A percentile compares a stretch with the other conserved stretches of the same genome.
These are phyloP conservation scores for Lactifluus subvellereus DNA, from an alignment of 768 basidiomycete species.

Conservation along the genomic window DNA sequence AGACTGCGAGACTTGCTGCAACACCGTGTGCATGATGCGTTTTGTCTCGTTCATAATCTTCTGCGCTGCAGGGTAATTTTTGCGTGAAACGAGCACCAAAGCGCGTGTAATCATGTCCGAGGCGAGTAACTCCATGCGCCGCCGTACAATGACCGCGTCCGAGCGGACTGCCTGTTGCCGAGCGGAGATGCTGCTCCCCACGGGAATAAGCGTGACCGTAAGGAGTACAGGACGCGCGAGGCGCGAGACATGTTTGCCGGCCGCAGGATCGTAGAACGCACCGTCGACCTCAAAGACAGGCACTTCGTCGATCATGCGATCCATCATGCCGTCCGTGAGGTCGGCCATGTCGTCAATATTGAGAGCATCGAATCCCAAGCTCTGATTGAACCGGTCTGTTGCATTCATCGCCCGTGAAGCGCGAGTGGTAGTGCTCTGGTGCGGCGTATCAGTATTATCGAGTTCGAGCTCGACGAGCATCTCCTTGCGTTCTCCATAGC, in stretches of 20 bases:
- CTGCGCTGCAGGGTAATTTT: slow-evolving; percentile 87
- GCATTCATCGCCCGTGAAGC: slow-evolving; percentile 50
- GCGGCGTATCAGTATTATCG: slow-evolving; percentile 56
- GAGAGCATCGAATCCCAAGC: slow-evolving; percentile 74
- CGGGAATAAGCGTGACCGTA: slow-evolving; percentile 83
- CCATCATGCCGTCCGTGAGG: slow-evolving; percentile 89
- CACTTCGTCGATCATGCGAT: slow-evolving; percentile 94
- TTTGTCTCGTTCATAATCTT: slow-evolving; percentile 89
- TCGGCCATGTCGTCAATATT: slow-evolving; percentile 66
- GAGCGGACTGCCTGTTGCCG: slow-evolving; percentile 39
- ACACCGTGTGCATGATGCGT: slow-evolving; percentile 85
- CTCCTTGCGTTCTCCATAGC: slow-evolving; percentile 96
- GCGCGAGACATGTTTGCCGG: slow-evolving; percentile 75
- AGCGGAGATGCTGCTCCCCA: slow-evolving; percentile 29
- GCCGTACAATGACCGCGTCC: slow-evolving; percentile 84
- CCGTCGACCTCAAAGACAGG: slow-evolving; percentile 96
- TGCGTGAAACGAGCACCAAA: slow-evolving; percentile 83
- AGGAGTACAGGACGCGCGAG: slow-evolving; percentile 92
- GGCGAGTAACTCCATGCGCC: slow-evolving; percentile 93
- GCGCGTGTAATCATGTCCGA: slow-evolving; percentile 97
- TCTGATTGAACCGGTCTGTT: slow-evolving; percentile 84
- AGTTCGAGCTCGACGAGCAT: slow-evolving; percentile 96
- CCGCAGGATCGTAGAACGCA: slow-evolving; percentile 88
- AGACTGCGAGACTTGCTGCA: slow-evolving; percentile 74
- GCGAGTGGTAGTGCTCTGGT: slow-evolving; percentile 16